Evolutionary conservation across 768 basidiomycete species (phyloP).

Genomic region (Cystofilobasidium ferigula): DNA sequence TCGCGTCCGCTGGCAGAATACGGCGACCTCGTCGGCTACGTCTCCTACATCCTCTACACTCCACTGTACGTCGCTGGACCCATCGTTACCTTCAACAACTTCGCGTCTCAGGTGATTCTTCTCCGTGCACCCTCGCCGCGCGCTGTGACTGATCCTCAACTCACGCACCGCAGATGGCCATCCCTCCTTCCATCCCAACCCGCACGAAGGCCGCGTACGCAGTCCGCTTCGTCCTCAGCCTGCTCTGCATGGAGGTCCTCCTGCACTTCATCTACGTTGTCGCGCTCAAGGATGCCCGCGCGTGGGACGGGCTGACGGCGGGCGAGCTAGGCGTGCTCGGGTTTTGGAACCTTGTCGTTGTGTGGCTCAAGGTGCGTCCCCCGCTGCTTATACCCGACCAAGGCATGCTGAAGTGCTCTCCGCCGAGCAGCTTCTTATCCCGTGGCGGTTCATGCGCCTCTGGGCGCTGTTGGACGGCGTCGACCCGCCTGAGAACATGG

Average conservation of each 20-base stretch:
- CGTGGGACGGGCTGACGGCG: conserved; percentile 67
- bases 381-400: neutral
- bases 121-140: neutral
- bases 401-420: too few relatives aligned
- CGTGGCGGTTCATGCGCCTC: conserved; percentile 17
- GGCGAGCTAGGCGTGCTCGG: conserved; percentile 82
- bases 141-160: neutral
- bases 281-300: conserved; percentile 79
- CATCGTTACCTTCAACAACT: conserved; percentile 92
- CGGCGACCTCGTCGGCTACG: conserved; percentile 53
- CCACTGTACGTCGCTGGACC: conserved; percentile 94
- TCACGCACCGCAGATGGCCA: neutral
- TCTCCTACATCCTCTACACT: conserved; percentile 79
- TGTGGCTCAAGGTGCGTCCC: conserved; percentile 78
- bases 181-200: neutral
- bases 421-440: conserved; percentile 23
- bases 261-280: conserved; percentile 94
- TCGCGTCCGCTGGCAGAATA: conserved; percentile 54
- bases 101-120: conserved; percentile 69
- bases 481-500: conserved; percentile 96
- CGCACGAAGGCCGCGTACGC: neutral
- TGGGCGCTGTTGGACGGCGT: conserved; percentile 62
- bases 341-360: conserved; percentile 90
- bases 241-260: conserved; percentile 68
- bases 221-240: conserved; percentile 4